Percentiles rank a stretch among this genome's conserved stretches.
Conservation (phyloP, 345 rosid species). For the Capsella bursapastoris region DNA sequence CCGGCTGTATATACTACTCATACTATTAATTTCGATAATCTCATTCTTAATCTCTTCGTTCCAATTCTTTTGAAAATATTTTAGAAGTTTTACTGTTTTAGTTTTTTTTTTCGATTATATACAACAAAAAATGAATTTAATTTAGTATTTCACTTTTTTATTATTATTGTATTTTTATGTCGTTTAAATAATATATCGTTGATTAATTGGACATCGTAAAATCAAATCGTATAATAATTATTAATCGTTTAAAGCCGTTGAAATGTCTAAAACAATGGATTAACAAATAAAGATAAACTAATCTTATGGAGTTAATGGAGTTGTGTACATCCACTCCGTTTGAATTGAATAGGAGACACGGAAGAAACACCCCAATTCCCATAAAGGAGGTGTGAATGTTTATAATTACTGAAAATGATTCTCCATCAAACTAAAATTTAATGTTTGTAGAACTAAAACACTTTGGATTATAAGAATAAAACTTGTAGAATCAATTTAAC, state of each 20-base stretch:
- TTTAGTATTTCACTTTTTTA: no score
- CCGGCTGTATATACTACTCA: background rate
- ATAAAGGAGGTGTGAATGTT: background rate
- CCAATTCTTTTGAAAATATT: background rate
- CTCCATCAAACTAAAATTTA: background rate
- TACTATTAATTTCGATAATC: background rate
- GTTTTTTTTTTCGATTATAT: background rate
- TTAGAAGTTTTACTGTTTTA: background rate
- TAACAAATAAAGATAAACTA: no score
- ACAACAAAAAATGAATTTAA: background rate
- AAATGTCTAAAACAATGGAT: background rate
- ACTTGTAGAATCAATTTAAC: background rate
- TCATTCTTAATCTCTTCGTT: background rate
- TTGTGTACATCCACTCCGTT: background rate
- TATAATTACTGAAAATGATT: background rate
- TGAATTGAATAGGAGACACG: background rate
- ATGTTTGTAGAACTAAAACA: background rate
- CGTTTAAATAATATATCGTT: no score
- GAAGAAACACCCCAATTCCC: background rate
- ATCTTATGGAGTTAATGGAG: background rate
- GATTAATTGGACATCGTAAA: background rate
- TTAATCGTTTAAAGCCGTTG: background rate
- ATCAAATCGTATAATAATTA: no score
- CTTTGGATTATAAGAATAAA: background rate
- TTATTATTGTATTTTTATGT: no score